These are phyloP conservation scores for Niveomyces coronatus DNA, from an alignment of 2,329 filamentous ascomycete species.

Conservation along the genomic window DNA sequence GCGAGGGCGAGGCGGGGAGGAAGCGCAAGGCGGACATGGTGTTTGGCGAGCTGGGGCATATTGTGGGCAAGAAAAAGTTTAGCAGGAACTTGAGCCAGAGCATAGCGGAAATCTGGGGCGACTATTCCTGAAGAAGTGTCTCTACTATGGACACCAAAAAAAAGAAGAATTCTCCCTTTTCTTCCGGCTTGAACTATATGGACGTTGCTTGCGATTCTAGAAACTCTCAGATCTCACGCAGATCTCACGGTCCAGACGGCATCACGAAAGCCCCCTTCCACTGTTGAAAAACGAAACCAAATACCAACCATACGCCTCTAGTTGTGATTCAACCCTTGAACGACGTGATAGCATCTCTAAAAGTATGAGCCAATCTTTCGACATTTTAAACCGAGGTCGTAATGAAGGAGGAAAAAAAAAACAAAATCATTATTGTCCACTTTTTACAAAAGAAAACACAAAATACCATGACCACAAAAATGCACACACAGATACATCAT, in stretches of 20 bases:
- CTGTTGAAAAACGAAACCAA: slow-evolving; percentile 2
- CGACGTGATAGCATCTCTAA: background rate
- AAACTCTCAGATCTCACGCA: too few relatives aligned
- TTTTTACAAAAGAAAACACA: too few relatives aligned
- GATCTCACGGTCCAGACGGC: too few relatives aligned
- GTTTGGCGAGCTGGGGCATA: slow-evolving; percentile 40
- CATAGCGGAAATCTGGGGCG: slow-evolving; percentile 64
- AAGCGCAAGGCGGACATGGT: slow-evolving; percentile 53
- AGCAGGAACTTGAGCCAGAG: slow-evolving; percentile 54
- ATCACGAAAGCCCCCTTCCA: too few relatives aligned
- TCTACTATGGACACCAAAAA: too few relatives aligned
- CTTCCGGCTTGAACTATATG: too few relatives aligned
- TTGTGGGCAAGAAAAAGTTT: slow-evolving; percentile 61
- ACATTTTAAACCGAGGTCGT: slow-evolving; percentile 2
- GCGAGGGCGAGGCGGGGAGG: slow-evolving; percentile 34
- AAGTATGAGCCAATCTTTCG: slow-evolving; percentile 3
- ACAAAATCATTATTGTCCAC: too few relatives aligned
- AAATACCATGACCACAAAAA: too few relatives aligned
- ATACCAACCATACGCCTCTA: slow-evolving; percentile 10
- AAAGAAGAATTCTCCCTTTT: too few relatives aligned
- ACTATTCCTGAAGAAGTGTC: slow-evolving; percentile 15
- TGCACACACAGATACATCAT: too few relatives aligned
- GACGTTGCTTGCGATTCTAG: too few relatives aligned
- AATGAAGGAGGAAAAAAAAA: slow-evolving; percentile 7
- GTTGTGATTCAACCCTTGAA: slow-evolving; percentile 5